A percentile compares a stretch with the other conserved stretches of the same genome.
Evolutionary conservation across 192 early-diverging fungal species (phyloP).

Genomic region (Coemansia sp.): DNA sequence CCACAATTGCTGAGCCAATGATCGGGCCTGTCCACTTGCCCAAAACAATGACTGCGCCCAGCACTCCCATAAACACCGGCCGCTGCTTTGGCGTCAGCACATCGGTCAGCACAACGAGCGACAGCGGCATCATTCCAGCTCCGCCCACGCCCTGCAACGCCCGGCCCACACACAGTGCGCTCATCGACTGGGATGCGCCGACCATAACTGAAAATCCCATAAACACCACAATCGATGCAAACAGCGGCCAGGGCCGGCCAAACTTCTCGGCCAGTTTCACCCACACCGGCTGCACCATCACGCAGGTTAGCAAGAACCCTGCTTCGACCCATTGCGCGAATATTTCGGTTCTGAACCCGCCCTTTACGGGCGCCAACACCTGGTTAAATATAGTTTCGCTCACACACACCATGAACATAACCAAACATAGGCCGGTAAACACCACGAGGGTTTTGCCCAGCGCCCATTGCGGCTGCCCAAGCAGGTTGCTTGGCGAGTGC

Average conservation of each 20-base stretch:
- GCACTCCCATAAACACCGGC: conserved; percentile 67
- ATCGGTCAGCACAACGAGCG: conserved; percentile 75
- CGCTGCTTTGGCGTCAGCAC: conserved; percentile 66
- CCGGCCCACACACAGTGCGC: conserved; percentile 64
- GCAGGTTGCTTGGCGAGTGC: conserved; percentile 17
- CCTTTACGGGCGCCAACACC: conserved; percentile 68
- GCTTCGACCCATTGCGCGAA: conserved; percentile 82
- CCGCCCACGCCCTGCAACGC: conserved; percentile 74
- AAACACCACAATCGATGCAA: conserved; percentile 47
- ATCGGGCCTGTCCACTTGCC: conserved; percentile 72
- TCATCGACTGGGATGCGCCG: conserved; percentile 41
- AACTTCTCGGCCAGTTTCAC: conserved; percentile 84
- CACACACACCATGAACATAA: conserved; percentile 69
- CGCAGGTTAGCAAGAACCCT: conserved; percentile 66
- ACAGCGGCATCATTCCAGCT: conserved; percentile 64
- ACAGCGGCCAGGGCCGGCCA: conserved; percentile 43
- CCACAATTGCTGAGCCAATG: conserved; percentile 67
- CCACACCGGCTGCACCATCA: conserved; percentile 74
- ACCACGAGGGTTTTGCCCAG: conserved; percentile 16
- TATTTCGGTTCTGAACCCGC: conserved; percentile 63
- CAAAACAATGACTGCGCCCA: conserved; percentile 62
- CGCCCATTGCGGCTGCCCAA: conserved; percentile 48
- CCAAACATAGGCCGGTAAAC: conserved; percentile 55
- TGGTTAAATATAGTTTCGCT: conserved; percentile 85
- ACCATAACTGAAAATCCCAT: conserved; percentile 54